Percentiles rank a stretch among this genome's conserved stretches.
These are phyloP conservation scores for Phaffia australis DNA, from an alignment of 768 basidiomycete genomes.

Conservation along the genomic window DNA sequence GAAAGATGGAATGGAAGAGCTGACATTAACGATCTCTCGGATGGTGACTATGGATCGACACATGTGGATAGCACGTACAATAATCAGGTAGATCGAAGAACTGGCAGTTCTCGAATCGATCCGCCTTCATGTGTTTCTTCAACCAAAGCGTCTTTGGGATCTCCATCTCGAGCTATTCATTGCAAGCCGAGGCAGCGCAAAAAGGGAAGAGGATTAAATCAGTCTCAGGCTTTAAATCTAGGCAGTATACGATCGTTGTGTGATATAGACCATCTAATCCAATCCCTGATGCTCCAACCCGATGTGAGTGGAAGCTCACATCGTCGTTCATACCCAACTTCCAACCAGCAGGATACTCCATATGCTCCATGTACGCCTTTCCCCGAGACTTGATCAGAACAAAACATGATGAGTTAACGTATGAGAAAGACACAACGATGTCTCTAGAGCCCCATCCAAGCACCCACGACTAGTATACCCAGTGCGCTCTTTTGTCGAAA, in stretches of 20 bases:
- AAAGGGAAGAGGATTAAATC: background rate
- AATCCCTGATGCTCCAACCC: too few relatives aligned
- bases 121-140: slow-evolving; percentile 68
- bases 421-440: too few relatives aligned
- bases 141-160: slow-evolving; percentile 96
- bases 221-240: background rate
- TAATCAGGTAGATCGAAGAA: slow-evolving; percentile 70
- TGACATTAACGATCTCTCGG: background rate
- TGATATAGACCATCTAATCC: background rate
- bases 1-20: background rate
- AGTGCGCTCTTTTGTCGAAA: background rate
- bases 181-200: background rate
- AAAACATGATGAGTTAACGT: too few relatives aligned
- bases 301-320: background rate
- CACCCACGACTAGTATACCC: background rate
- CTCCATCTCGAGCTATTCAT: slow-evolving; percentile 82
- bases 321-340: slow-evolving; percentile 20
- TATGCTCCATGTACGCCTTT: slow-evolving; percentile 7
- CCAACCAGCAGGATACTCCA: slow-evolving; percentile 20
- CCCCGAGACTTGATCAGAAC: background rate
- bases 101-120: slow-evolving; percentile 47
- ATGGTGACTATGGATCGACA: background rate
- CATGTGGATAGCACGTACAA: slow-evolving; percentile 33
- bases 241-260: background rate
- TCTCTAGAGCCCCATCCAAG: too few relatives aligned